Percentiles rank a stretch among this genome's conserved stretches.
phyloP scores from a whole-genome alignment of 139 green algal genomes.

The Closterium sp. region DNA sequence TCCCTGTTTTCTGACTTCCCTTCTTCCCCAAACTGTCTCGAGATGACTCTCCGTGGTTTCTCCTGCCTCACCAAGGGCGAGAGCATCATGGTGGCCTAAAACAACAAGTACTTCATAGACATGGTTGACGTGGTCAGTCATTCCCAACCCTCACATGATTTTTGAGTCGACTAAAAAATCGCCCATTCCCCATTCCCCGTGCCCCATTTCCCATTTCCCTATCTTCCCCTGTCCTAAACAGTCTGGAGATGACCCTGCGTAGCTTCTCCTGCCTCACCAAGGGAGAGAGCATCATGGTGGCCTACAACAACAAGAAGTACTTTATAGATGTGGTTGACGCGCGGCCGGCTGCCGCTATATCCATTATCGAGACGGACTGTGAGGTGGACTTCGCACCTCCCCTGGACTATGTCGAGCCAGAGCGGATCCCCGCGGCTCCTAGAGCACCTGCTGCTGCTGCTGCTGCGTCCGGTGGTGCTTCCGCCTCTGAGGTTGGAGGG shows the following conservation, averaged over 20 bases:
- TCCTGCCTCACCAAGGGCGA: conserved; percentile 74
- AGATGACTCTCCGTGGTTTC: conserved; percentile 84
- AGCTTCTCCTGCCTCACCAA: conserved; percentile 74
- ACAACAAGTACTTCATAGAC: conserved; percentile 93
- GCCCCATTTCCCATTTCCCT: no score
- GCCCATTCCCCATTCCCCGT: no score
- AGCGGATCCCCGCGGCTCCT: not conserved
- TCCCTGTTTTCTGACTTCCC: not conserved
- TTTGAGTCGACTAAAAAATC: no score
- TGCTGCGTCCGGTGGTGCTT: not conserved
- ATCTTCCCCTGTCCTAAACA: conserved; percentile 2
- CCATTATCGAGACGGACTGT: conserved; percentile 95
- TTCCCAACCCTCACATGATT: no score
- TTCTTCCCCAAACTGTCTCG: conserved; percentile 67
- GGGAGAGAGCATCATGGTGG: conserved; percentile 84
- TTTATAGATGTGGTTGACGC: conserved; percentile 85
- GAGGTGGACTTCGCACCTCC: conserved; percentile 92
- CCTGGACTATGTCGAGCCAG: conserved; percentile 92
- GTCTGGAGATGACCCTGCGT: conserved; percentile 86
- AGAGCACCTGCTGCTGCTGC: not conserved
- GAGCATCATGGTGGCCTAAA: conserved; percentile 91
- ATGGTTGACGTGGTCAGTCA: no score
- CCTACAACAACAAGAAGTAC: conserved; percentile 96
- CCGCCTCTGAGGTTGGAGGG: not conserved
- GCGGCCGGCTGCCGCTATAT: conserved; percentile 83